Evolutionary conservation across 192 early-diverging fungal genomes (phyloP), one percentile per base, ranked within the genome.

Genomic region (Mortierella antarctica): DNA sequence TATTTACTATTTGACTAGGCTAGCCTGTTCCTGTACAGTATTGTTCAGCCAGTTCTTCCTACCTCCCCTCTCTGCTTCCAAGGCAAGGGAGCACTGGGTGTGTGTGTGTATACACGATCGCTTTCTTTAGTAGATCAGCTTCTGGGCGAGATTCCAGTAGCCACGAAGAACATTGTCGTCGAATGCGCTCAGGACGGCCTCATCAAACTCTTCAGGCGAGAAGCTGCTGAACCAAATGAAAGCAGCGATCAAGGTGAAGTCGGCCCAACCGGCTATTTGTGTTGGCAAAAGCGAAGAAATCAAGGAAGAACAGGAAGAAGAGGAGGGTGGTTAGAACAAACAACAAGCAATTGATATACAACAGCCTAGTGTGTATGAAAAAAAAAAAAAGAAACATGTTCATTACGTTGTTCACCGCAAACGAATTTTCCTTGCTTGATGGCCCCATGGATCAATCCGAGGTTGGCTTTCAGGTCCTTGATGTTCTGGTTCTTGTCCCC

Each of bases 401-500:
- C 40, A 58, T 65, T 83, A 85, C 84, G 74, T 62, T 77, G 55
- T 15, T 71, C 49, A 53, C 85, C 85, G 6, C 74, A 48, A 12
- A 86, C 15, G 73, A 54, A 86, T 7, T 53, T 47, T 14, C 65
- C 57, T 40, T 57, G 45, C 0, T 44, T 21, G 6, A 86, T 53
- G 18, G 69, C 68, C 1, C 49, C 57, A 13, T 59, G 57, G n/a
- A 82, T 65, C 20, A 64, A 54, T 1, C 23, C 52, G 17, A 84
- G 63, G 18, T 18, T 66, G 0, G 78, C 54, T 10, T 77, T 78
- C 18, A 85, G 9, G 6, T 62, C 53, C 7, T 14, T 31, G 17
- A 75, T 52, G 44, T 64, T 61, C 15, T 67, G 62, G 2, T 40
- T 45, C 13, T 23, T 41, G 42, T 84, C 70, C 2, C 74, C 83